phyloP scores from a whole-genome alignment of 2,329 filamentous ascomycete genomes.

The Neofusicoccum umdonicola region DNA sequence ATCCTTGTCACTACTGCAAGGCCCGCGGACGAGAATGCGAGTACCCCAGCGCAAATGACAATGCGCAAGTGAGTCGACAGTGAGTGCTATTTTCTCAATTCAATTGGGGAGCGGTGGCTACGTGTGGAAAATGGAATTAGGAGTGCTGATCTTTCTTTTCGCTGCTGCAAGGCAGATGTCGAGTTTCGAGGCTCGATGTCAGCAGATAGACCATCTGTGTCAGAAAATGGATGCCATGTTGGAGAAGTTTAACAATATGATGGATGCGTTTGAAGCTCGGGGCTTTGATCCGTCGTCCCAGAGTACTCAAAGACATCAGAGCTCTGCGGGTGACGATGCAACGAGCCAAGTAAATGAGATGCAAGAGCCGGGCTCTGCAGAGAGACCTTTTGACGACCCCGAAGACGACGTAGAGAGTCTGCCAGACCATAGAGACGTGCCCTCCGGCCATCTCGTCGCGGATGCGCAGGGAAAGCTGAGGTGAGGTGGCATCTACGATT shows the following conservation, averaged over 20 bases:
- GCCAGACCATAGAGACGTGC: background rate
- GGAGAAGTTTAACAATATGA: background rate
- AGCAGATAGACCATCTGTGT: background rate
- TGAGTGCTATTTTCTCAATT: background rate
- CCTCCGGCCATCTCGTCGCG: background rate
- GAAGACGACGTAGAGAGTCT: background rate
- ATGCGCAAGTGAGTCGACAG: background rate
- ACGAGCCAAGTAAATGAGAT: background rate
- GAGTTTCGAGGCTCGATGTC: background rate
- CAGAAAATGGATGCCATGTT: slow-evolving; percentile 8
- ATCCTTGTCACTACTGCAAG: slow-evolving; percentile 3
- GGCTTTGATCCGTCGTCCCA: background rate
- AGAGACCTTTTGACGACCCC: background rate
- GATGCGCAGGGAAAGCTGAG: background rate
- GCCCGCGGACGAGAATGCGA: background rate
- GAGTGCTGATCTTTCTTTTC: background rate
- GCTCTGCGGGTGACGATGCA: background rate
- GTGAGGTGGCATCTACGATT: background rate
- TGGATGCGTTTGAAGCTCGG: background rate
- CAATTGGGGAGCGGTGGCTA: too few relatives aligned
- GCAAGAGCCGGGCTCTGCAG: background rate
- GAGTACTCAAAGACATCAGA: background rate
- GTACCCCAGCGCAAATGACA: slow-evolving; percentile 1
- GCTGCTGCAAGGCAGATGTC: background rate
- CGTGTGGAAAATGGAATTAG: too few relatives aligned